Conservation (phyloP, 129 eudicot species). For the Silybum marianum region DNA sequence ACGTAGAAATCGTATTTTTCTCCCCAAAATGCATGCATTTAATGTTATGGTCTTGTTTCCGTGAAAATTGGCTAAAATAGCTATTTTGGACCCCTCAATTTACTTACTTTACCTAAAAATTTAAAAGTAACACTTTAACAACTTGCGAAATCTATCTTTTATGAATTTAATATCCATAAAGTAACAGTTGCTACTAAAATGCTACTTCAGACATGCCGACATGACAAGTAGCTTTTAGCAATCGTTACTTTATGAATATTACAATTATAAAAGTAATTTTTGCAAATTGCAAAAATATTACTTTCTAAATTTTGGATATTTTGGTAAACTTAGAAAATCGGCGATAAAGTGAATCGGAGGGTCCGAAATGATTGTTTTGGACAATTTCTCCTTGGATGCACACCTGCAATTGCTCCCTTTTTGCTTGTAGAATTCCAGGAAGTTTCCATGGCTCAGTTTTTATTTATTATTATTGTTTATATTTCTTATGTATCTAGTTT, state of each 20-base stretch:
- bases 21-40: slow-evolving; percentile 24
- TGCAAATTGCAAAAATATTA: too few species aligned
- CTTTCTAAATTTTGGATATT: not conserved
- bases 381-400: not conserved
- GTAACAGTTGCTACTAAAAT: too few species aligned
- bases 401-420: not conserved
- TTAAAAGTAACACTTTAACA: too few species aligned
- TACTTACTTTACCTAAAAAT: not conserved
- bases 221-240: too few species aligned
- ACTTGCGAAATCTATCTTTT: too few species aligned
- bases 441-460: not conserved
- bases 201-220: too few species aligned
- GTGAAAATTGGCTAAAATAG: not conserved
- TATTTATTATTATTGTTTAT: not conserved
- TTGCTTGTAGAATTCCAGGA: not conserved
- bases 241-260: too few species aligned
- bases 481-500: not conserved
- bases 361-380: not conserved
- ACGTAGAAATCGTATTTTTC: slow-evolving; percentile 11
- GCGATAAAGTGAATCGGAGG: not conserved
- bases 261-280: too few species aligned
- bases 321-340: too few species aligned
- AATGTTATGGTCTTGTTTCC: not conserved
- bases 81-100: not conserved
- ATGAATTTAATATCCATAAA: too few species aligned